Evolutionary conservation across 2,329 filamentous ascomycete genomes (phyloP).

Genomic region (Massarina eburnea): DNA sequence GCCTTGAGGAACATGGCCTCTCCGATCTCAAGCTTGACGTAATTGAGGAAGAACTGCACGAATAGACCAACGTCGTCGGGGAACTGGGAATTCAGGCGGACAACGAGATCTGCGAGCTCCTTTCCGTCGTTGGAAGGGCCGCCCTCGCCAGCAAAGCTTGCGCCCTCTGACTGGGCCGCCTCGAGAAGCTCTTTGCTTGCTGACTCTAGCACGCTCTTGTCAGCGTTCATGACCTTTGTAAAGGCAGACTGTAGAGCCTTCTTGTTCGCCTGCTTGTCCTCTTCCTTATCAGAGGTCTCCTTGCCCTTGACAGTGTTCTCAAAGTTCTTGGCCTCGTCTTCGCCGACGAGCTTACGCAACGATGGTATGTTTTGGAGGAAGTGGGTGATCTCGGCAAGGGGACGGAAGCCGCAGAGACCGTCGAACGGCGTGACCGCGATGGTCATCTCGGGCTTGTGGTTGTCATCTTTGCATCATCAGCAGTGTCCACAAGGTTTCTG

Average conservation of each 20-base stretch:
- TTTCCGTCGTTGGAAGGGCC: conserved; percentile 67
- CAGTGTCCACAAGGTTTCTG: background rate
- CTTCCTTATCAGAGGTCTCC: conserved; percentile 50
- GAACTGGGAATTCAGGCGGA: conserved; percentile 79
- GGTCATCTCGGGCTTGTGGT: conserved; percentile 99
- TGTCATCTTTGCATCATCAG: conserved; percentile 66
- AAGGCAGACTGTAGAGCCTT: conserved; percentile 75
- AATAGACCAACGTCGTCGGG: conserved; percentile 87
- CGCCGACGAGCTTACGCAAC: conserved; percentile 51
- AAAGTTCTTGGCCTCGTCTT: conserved; percentile 50
- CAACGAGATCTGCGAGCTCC: conserved; percentile 74
- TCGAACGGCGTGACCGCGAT: conserved; percentile 97
- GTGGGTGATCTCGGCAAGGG: conserved; percentile 80
- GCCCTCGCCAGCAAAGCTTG: conserved; percentile 73
- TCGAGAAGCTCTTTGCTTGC: conserved; percentile 70
- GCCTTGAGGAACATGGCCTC: conserved; percentile 96
- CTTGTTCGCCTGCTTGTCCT: conserved; percentile 64
- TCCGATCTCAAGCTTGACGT: conserved; percentile 80
- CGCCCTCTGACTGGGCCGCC: conserved; percentile 67
- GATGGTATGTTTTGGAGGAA: conserved; percentile 70
- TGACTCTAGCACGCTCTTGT: conserved; percentile 63
- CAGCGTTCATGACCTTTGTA: conserved; percentile 76
- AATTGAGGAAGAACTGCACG: conserved; percentile 96
- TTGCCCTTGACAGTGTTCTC: conserved; percentile 55
- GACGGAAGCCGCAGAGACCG: conserved; percentile 92